These are phyloP conservation scores for Termitomyces sp. DNA, from an alignment of 768 basidiomycete species.

Conservation along the genomic window DNA sequence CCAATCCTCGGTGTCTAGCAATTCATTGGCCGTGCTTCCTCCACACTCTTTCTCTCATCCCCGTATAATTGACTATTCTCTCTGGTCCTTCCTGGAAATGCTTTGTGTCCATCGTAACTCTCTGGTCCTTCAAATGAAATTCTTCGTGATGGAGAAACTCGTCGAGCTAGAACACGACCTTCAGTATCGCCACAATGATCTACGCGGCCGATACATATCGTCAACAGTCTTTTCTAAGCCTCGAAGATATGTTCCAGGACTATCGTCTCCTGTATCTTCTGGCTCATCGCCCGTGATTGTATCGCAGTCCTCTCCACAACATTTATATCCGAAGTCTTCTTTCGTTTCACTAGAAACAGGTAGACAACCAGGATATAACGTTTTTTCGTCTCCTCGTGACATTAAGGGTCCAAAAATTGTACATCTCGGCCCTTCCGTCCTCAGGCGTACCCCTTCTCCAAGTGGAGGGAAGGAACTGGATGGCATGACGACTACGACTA, in stretches of 20 bases:
- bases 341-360: slow-evolving; percentile 17
- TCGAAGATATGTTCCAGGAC: slow-evolving; percentile 36
- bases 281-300: slow-evolving; percentile 38
- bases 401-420: slow-evolving; percentile 44
- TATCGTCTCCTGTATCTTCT: slow-evolving; percentile 44
- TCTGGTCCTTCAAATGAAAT: slow-evolving; percentile 58
- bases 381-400: slow-evolving; percentile 28
- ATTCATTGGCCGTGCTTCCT: slow-evolving; percentile 19
- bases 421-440: slow-evolving; percentile 50
- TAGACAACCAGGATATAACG: slow-evolving; percentile 36
- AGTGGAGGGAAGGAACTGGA: slow-evolving; percentile 17
- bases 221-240: slow-evolving; percentile 54
- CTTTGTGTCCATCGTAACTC: slow-evolving; percentile 58
- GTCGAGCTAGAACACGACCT: slow-evolving; percentile 48
- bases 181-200: slow-evolving; percentile 20
- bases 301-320: slow-evolving; percentile 23
- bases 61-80: slow-evolving; percentile 60
- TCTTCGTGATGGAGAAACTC: slow-evolving; percentile 62
- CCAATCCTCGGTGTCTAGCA: slow-evolving; percentile 20
- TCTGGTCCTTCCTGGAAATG: slow-evolving; percentile 70
- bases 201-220: slow-evolving; percentile 36
- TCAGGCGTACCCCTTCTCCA: slow-evolving; percentile 26
- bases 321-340: slow-evolving; percentile 19
- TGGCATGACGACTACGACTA: slow-evolving; percentile 28
- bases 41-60: slow-evolving; percentile 30